These are phyloP conservation scores for Ceriops decandra DNA, from an alignment of 345 rosid species.

Conservation along the genomic window DNA sequence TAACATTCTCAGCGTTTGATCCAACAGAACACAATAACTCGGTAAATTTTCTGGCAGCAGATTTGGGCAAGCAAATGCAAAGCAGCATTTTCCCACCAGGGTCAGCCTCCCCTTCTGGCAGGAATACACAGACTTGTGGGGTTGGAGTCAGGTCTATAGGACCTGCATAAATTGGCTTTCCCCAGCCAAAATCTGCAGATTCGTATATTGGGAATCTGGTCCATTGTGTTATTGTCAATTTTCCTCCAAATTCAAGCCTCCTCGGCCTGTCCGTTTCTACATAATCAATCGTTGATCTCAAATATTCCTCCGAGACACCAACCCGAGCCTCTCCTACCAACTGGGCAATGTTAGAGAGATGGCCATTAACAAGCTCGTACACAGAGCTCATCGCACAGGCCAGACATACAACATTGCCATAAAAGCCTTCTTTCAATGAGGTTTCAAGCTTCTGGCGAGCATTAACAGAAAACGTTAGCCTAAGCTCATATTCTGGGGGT, in stretches of 20 bases:
- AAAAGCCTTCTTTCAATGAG: constrained; percentile 58
- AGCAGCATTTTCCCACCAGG: constrained; percentile 55
- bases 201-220: constrained; percentile 77
- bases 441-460: constrained; percentile 59
- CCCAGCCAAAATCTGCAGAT: constrained; percentile 90
- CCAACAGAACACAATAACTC: constrained; percentile 39
- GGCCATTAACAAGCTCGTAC: constrained; percentile 44
- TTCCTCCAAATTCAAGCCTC: constrained; percentile 84
- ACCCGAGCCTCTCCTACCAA: constrained; percentile 64
- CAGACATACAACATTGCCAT: constrained; percentile 77
- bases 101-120: constrained; percentile 61
- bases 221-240: constrained; percentile 88
- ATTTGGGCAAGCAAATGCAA: constrained; percentile 83
- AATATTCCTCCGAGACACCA: constrained; percentile 64
- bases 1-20: constrained; percentile 5
- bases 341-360: constrained; percentile 43
- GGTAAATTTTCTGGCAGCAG: constrained; percentile 45
- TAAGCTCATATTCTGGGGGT: constrained; percentile 59
- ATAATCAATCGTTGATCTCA: constrained; percentile 64
- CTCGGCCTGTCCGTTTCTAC: constrained; percentile 64
- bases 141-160: constrained; percentile 87
- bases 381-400: constrained; percentile 73
- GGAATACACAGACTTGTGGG: constrained; percentile 82
- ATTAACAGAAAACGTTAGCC: constrained; percentile 86
- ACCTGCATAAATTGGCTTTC: constrained; percentile 74